Percentiles rank a stretch among this genome's conserved stretches.
These are phyloP conservation scores for Melocanna baccifera DNA, from an alignment of 176 grass and related monocot species.

Conservation along the genomic window DNA sequence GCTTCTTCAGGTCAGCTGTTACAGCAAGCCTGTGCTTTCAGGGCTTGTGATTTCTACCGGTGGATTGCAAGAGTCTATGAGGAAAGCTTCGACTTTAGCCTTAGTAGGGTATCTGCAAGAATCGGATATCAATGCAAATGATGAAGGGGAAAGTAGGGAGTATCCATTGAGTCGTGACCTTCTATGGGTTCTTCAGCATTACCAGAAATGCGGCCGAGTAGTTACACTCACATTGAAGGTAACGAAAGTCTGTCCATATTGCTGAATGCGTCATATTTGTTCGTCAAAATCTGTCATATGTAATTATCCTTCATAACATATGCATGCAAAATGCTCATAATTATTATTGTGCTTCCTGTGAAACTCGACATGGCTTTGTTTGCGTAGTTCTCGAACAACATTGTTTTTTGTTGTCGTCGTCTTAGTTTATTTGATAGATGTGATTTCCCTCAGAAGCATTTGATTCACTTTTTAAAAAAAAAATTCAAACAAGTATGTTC, in stretches of 20 bases:
- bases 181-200: constrained; percentile 71
- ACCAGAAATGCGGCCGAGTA: constrained; percentile 82
- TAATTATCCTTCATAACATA: neutral
- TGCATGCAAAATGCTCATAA: neutral
- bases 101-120: constrained; percentile 76
- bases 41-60: constrained; percentile 93
- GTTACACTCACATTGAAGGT: constrained; percentile 85
- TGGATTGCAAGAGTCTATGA: constrained; percentile 88
- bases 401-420: neutral
- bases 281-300: neutral
- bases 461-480: neutral
- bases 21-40: constrained; percentile 78
- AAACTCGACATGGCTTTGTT: neutral
- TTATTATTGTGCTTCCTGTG: neutral
- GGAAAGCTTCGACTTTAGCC: constrained; percentile 61
- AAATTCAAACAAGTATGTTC: neutral
- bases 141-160: constrained; percentile 56
- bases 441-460: neutral
- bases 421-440: neutral
- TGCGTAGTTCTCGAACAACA: neutral
- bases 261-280: constrained; percentile 24
- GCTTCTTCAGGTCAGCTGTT: constrained; percentile 68
- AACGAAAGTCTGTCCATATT: neutral
- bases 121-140: constrained; percentile 44
- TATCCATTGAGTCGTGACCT: constrained; percentile 61